Evolutionary conservation across 2,329 filamentous ascomycete genomes (phyloP).

Genomic region (Monascus ruber): DNA sequence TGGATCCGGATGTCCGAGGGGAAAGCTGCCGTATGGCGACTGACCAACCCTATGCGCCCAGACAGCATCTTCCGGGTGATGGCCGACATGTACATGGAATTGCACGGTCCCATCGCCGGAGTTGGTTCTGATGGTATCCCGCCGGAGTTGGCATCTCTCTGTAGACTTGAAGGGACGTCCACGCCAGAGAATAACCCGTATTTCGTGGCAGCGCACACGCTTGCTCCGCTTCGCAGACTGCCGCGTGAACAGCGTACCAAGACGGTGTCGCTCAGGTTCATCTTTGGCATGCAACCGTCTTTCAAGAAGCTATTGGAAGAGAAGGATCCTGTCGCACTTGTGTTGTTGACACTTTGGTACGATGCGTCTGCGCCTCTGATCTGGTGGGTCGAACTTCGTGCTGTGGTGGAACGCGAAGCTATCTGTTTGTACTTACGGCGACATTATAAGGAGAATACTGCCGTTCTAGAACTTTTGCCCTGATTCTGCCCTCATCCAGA

Average conservation of each 20-base stretch:
- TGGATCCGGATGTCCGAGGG: conserved; percentile 49
- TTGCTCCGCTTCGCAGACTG: conserved; percentile 21
- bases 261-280: conserved; percentile 22
- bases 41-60: conserved; percentile 38
- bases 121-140: conserved; percentile 12
- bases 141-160: conserved; percentile 10
- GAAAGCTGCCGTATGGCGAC: conserved; percentile 43
- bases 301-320: conserved; percentile 22
- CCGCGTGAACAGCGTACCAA: conserved; percentile 15
- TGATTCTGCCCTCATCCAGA: conserved; percentile 1
- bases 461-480: conserved; percentile 22
- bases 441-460: conserved; percentile 16
- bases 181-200: conserved; percentile 27
- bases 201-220: conserved; percentile 26
- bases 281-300: conserved; percentile 17
- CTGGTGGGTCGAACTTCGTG: conserved; percentile 36
- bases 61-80: conserved; percentile 37
- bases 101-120: conserved; percentile 22
- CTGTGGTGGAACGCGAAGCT: conserved; percentile 32
- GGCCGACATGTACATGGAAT: conserved; percentile 21
- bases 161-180: conserved; percentile 16
- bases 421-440: conserved; percentile 28
- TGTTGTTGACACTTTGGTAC: conserved; percentile 36
- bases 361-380: conserved; percentile 28
- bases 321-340: conserved; percentile 28